Evolutionary conservation across 2,329 filamentous ascomycete genomes (phyloP).

Genomic region (Fusarium sp.): DNA sequence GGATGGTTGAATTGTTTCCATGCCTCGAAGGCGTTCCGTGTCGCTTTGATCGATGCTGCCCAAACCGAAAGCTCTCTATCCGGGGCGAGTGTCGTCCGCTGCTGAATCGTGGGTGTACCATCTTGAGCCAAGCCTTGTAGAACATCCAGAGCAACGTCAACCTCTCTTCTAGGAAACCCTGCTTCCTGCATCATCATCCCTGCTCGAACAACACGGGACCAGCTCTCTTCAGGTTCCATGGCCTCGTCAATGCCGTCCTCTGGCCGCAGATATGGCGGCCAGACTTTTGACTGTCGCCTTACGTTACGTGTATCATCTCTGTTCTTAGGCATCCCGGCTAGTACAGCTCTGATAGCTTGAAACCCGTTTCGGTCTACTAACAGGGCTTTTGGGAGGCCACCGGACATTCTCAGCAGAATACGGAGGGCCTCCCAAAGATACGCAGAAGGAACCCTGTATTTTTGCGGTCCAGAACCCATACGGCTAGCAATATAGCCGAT

Average conservation of each 20-base stretch:
- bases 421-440: constrained; percentile 69
- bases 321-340: constrained; percentile 67
- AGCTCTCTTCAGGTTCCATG: constrained; percentile 63
- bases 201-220: constrained; percentile 66
- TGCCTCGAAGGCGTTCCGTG: constrained; percentile 71
- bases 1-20: constrained; percentile 65
- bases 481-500: constrained; percentile 48
- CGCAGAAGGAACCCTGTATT: constrained; percentile 46
- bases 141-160: constrained; percentile 64
- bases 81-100: constrained; percentile 48
- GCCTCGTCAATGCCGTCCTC: constrained; percentile 71
- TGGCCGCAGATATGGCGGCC: constrained; percentile 71
- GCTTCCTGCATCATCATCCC: constrained; percentile 67
- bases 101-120: constrained; percentile 68
- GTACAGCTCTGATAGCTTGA: constrained; percentile 64
- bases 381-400: constrained; percentile 61
- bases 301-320: constrained; percentile 62
- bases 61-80: constrained; percentile 54
- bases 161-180: constrained; percentile 62
- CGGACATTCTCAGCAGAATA: constrained; percentile 65
- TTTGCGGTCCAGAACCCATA: constrained; percentile 41
- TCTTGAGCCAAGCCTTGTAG: constrained; percentile 65
- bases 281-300: constrained; percentile 62
- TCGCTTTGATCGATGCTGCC: constrained; percentile 69
- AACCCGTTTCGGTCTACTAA: constrained; percentile 66